Evolutionary conservation across 495 filamentous ascomycete species (phyloP).

Genomic region (Neurospora sp.): DNA sequence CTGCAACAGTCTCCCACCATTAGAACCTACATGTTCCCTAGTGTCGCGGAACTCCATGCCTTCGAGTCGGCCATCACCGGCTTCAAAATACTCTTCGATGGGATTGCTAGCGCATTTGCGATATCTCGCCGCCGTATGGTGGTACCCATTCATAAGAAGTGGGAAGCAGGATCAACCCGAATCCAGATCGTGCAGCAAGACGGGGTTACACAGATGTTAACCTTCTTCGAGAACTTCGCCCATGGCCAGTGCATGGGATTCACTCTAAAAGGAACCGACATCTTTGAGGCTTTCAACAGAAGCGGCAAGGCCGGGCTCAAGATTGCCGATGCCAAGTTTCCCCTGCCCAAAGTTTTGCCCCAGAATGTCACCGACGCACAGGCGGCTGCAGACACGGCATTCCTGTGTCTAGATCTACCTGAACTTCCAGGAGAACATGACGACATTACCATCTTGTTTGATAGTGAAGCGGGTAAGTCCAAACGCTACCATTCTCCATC

Average conservation of each 20-base stretch:
- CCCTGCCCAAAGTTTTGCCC: conserved; percentile 54
- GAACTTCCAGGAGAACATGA: conserved; percentile 87
- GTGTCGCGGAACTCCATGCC: conserved; percentile 52
- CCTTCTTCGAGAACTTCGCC: conserved; percentile 73
- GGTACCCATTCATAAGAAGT: conserved; percentile 84
- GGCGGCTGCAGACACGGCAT: conserved; percentile 41
- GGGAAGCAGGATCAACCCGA: conserved; percentile 65
- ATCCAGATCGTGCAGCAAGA: conserved; percentile 70
- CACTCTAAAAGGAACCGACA: conserved; percentile 66
- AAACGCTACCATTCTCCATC: background rate
- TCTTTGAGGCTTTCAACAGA: conserved; percentile 60
- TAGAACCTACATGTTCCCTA: conserved; percentile 45
- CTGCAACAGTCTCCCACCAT: conserved; percentile 31
- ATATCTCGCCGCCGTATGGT: conserved; percentile 80
- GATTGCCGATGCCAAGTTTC: conserved; percentile 84
- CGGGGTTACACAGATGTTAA: conserved; percentile 61
- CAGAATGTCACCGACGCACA: conserved; percentile 28
- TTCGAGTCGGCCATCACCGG: conserved; percentile 73
- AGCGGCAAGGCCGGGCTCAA: conserved; percentile 58
- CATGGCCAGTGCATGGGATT: conserved; percentile 85
- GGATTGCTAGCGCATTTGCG: conserved; percentile 58
- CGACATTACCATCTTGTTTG: conserved; percentile 77
- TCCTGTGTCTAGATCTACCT: conserved; percentile 73
- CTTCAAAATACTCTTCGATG: conserved; percentile 65
- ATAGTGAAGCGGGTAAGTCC: conserved; percentile 62